Base-by-base conservation (phyloP, 768 basidiomycete species). In the Chlorophyllum brunneum region DNA sequence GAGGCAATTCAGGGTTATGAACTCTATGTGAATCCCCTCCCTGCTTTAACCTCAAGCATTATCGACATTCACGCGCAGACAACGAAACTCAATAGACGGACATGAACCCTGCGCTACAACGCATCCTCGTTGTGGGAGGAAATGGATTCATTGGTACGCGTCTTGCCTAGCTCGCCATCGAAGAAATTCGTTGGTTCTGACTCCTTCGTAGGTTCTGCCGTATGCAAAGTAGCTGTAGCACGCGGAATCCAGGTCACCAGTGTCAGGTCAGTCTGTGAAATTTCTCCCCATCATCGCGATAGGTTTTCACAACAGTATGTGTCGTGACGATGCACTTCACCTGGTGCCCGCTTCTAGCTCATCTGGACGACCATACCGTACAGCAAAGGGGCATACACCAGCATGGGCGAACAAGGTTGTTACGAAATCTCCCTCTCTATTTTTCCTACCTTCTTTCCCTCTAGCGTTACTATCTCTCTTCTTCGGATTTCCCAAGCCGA, bases 71-170 rank as follows among this genome's bases (percentile, higher is more conserved):
- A 22, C 30, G 16, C 45, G 23, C 16, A 38, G 24, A 10, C 43
- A 36, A 33, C 40, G 29, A 53, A 23, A 36, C 26, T 27, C 22
- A 24, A 33, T 22, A 37, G 40, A 48, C 44, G 16, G 52, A 38
- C 38, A 73, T 72, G 72, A 68, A 60, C 53, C 50, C 65, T 29
- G 54, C 74, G 20, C 51, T 74, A 47, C 79, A 74, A 48, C 86
- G 76, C 62, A 78, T 98, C 31, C 82, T 98, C n/a, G 92, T 99
- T 36, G 81, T 98, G 1, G 97, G 97, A n/a, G 97, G 97, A 39
- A 97, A 97, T 72, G 97, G 97, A 4, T 98, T 97, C 73, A 83
- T 99, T 62, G 95, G 95, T 89, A 58, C 22, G 54, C 47, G 24
- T 24, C 38, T 38, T 20, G n/a, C 43, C 37, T 46, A 31, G 40